Evolutionary conservation across 495 filamentous ascomycete species (phyloP), one percentile per base, ranked within the genome.

Genomic region (Aspergillus nidulans): DNA sequence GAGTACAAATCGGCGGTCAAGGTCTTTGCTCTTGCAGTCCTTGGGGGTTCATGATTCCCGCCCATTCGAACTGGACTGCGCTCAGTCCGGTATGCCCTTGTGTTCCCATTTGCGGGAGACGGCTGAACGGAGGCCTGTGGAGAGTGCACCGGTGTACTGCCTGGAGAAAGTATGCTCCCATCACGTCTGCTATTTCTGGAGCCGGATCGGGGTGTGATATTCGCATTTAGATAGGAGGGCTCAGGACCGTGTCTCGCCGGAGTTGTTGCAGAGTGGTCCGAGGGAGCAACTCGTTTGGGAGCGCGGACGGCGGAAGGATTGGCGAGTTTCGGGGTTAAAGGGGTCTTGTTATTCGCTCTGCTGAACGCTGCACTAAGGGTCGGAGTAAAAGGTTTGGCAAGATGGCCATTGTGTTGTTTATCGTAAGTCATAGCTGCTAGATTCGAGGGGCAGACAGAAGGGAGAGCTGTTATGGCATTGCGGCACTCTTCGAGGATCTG

Each of bases 161-260:
- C 81, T 4, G 86, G 84, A 1, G 86, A 89, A 45, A 77, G 75
- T 53, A 77, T 77, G 12, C 78, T 60, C 46, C 78, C 87, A 65
- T 90, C 85, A 36, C 84, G 85, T 56, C 87, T 81, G 47, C 71
- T 80, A 63, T 76, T 85, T 47, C 88, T 78, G 2, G 84, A 74
- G 9, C 81, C 83, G 21, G 88, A 89, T 56, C 89, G 79, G 50
- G 87, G 86, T 20, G 88, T 91, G 57, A 89, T 75, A 56, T 89
- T 90, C 62, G 72, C 76, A 69, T 66, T 84, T 26, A 89, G 70
- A 52, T 81, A 83, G 20, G 80, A 58, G 12, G 80, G 61, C 49
- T 75, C 61, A 55, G 63, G 41, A 9, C 70, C 60, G 71, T 78
- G 60, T 69, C 68, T 64, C 58, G 67, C 59, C 53, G 64, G 56